Base-by-base conservation (phyloP, 2,329 filamentous ascomycete genomes). In the Trichophaea hybrida region DNA sequence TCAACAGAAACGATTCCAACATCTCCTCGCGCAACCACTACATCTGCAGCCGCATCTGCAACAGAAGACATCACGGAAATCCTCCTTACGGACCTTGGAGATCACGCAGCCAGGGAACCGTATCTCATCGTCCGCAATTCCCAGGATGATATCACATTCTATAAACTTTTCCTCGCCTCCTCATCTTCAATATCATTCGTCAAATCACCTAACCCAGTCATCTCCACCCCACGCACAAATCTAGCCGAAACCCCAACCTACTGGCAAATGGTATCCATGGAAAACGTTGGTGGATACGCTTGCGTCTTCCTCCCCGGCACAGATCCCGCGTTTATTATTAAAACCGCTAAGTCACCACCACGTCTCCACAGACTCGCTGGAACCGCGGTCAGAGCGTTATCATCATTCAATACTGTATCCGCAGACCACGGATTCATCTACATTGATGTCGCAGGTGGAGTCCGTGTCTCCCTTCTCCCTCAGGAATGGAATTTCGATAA, bases 381-480 rank as follows among this genome's bases (percentile, higher is more conserved):
- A 0, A 75, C 77, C 12, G 79, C 80, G 6, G 82, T 91, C 2
- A 79, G 82, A 43, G 82, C 83, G 54, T 77, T 97, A 67, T 87
- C 83, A 64, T 75, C 81, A 0, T 88, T 95, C 70, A 81, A 94
- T 70, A 89, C 84, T 0, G 79, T 82, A 57, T 83, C 81, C 5
- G 93, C 87, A 69, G 83, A 90, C 59, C 78, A 81, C 58, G 90
- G 90, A 0, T 94, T 96, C 69, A 85, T 90, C 44, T 93, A 89
- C 69, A 77, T 88, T 32, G 86, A 94, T 72, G 78, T 76, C 13
- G 71, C 74, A 63, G 77, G 77, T 68, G 66, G 69, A 59, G 6
- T 66, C 15, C 52, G 17, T 13, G 44, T 43, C 60, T 46, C 15
- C 24, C 7, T 43, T 48, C 55, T 58, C 13, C 37, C 24, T 7